Conservation (phyloP, 805 yeast species). For the Starmerella floricola region DNA sequence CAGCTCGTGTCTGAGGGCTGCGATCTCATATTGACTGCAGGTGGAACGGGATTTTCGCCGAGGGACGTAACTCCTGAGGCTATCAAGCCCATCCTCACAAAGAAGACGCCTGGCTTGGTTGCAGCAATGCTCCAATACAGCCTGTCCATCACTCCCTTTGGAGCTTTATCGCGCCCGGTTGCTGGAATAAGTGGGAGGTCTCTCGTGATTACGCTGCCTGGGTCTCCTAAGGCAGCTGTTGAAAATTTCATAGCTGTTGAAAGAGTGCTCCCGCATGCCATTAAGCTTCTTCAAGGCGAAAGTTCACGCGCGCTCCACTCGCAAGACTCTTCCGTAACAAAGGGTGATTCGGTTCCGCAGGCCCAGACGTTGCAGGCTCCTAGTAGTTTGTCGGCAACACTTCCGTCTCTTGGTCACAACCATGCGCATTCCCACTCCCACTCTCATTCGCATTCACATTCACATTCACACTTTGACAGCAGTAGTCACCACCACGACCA, state of each 20-base stretch:
- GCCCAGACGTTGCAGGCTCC: no score
- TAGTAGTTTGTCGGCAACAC: no score
- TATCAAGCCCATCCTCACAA: conserved; percentile 33
- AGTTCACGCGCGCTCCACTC: conserved; percentile 35
- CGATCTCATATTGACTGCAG: conserved; percentile 35
- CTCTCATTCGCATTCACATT: conserved; percentile 12
- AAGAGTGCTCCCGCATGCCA: conserved; percentile 35
- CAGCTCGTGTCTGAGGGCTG: conserved; percentile 24
- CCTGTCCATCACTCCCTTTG: conserved; percentile 36
- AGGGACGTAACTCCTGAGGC: conserved; percentile 44
- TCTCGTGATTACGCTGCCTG: conserved; percentile 39
- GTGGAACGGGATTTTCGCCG: conserved; percentile 42
- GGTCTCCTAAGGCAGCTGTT: conserved; percentile 39
- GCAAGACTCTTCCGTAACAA: no score
- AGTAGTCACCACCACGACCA: no score
- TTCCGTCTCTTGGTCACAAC: not conserved
- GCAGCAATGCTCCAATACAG: conserved; percentile 38
- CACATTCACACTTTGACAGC: conserved; percentile 10
- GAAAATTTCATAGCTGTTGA: conserved; percentile 36
- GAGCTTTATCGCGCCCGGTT: conserved; percentile 40
- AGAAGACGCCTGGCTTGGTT: conserved; percentile 39
- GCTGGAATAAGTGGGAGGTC: conserved; percentile 34
- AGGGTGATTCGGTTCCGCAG: no score
- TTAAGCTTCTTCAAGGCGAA: conserved; percentile 30
- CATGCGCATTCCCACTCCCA: conserved; percentile 6